phyloP scores from a whole-genome alignment of 192 early-diverging fungal genomes.

The Helicostylum pulchrum region DNA sequence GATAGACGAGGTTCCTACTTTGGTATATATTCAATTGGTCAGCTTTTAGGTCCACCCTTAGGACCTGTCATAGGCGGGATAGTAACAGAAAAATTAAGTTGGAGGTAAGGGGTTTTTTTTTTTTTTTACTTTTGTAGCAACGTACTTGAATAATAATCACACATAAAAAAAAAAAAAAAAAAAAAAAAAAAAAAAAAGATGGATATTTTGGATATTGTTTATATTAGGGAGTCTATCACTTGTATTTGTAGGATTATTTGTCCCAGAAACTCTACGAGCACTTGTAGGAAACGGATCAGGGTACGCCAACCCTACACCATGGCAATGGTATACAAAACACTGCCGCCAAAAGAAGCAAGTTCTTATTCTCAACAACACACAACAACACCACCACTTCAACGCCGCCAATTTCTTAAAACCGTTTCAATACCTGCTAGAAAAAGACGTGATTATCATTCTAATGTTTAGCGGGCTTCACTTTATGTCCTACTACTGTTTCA shows the following conservation, averaged over 20 bases:
- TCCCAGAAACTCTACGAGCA: constrained; percentile 45
- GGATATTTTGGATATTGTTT: constrained; percentile 43
- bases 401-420: constrained; percentile 33
- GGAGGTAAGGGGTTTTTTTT: no score
- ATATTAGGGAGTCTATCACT: constrained; percentile 21
- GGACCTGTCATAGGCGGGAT: constrained; percentile 39
- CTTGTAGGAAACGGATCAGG: constrained; percentile 39
- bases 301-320: constrained; percentile 33
- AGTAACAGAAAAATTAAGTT: constrained; percentile 22
- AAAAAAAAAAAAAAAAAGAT: constrained; percentile 5
- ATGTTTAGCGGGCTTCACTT: constrained; percentile 35
- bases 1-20: not conserved
- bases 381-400: no score
- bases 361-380: not conserved
- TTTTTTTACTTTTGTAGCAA: no score
- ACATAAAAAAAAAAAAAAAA: no score
- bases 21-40: not conserved
- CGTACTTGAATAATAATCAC: no score
- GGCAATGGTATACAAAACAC: constrained; percentile 6
- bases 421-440: constrained; percentile 26
- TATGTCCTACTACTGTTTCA: constrained; percentile 38
- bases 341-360: not conserved
- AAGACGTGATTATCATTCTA: constrained; percentile 30
- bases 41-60: constrained; percentile 16
- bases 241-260: constrained; percentile 32